Evolutionary conservation across 2,329 filamentous ascomycete genomes (phyloP), one percentile per base, ranked within the genome.

Genomic region (Neocatenulostroma microsporum): DNA sequence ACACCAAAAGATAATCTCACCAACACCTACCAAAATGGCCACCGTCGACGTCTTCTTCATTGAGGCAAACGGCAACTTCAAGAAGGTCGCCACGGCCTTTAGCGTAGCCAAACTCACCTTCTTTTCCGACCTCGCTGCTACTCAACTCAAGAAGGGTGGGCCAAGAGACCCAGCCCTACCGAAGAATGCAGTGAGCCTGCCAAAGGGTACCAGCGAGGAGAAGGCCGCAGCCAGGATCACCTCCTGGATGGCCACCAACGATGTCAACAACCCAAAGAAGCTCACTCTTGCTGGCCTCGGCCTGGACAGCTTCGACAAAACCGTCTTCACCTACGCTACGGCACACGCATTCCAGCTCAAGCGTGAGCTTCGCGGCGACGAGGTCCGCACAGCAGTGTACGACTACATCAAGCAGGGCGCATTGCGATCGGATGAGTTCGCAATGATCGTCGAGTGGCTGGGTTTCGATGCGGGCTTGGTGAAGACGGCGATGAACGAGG

Each of bases 331-430:
- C n/a, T 34, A 41, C 31, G 34, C 31, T 12, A 36, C 44, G 14
- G 20, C 28, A n/a, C n/a, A 39, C 30, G 27, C 25, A 12, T 25
- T 47, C 14, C 18, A 23, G 11, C 29, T 47, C 23, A 15, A 24
- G 7, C 30, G 34, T 8, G 21, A 34, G 10, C 25, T 34, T 11
- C 38, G 44, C 19, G 44, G 44, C 29, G 37, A 45, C 17, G 31
- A 37, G 2, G 11, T 43, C 5, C 38, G 34, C 26, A 30, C 36
- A 11, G n/a, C 30, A 14, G 25, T 47, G 23, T 36, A 37, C 36
- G 30, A 21, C 3, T 43, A 41, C 34, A 24, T 45, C 21, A 15
- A 39, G 11, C 21, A 39, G 27, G 30, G 20, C 15, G 12, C 36
- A 6, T 13, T 39, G 19, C 32, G 20, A 3, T 25, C 26, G 15